These are phyloP conservation scores for Hypholoma fasciculare DNA, from an alignment of 768 basidiomycete genomes.

Conservation along the genomic window DNA sequence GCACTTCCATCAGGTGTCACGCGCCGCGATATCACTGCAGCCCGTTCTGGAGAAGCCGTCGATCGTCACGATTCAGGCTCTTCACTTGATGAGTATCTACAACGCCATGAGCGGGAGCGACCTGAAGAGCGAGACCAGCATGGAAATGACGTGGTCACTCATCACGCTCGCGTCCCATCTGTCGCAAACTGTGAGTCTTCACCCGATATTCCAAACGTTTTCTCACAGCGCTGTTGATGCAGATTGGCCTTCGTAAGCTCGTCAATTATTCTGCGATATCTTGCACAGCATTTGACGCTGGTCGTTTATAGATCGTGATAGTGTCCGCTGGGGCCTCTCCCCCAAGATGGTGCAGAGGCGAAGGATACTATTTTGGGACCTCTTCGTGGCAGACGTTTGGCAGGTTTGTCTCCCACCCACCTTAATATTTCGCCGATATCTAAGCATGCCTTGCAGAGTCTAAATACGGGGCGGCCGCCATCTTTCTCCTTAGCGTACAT, in stretches of 20 bases:
- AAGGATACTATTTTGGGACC: slow-evolving; percentile 75
- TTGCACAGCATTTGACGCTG: background rate
- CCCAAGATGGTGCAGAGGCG: slow-evolving; percentile 64
- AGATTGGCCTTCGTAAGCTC: slow-evolving; percentile 72
- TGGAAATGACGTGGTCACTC: slow-evolving; percentile 72
- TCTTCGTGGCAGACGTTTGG: slow-evolving; percentile 73
- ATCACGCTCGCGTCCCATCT: slow-evolving; percentile 66
- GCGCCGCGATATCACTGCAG: slow-evolving; percentile 65
- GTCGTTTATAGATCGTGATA: slow-evolving; percentile 56
- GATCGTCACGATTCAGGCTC: slow-evolving; percentile 65
- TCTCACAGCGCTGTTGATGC: background rate
- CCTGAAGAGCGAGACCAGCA: slow-evolving; percentile 59
- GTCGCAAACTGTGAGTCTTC: slow-evolving; percentile 57
- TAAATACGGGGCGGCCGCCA: slow-evolving; percentile 72
- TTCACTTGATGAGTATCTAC: slow-evolving; percentile 70
- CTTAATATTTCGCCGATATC: no score
- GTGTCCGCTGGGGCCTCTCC: slow-evolving; percentile 62
- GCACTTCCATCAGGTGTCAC: slow-evolving; percentile 65
- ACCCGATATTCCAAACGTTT: background rate
- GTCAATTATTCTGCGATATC: background rate
- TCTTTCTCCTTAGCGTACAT: slow-evolving; percentile 64
- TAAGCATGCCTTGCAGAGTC: slow-evolving; percentile 41
- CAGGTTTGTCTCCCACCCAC: slow-evolving; percentile 40
- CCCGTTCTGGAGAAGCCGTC: slow-evolving; percentile 73
- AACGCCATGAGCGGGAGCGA: slow-evolving; percentile 71